A percentile compares a stretch with the other conserved stretches of the same genome.
Evolutionary conservation across 495 filamentous ascomycete genomes (phyloP).

Genomic region (Lasiosphaeris hirsuta): DNA sequence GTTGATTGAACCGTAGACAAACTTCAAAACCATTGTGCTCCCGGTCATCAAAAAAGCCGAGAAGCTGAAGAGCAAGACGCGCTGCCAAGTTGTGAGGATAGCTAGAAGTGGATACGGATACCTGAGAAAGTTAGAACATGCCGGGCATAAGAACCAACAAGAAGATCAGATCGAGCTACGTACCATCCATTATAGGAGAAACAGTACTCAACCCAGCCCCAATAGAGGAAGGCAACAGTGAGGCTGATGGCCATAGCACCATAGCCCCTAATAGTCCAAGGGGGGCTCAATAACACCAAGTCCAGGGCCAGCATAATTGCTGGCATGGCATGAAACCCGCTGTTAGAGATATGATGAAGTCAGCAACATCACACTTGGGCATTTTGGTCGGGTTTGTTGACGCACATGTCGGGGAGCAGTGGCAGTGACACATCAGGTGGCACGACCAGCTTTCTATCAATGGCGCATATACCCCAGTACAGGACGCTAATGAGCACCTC

Average conservation of each 20-base stretch:
- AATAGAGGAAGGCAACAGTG: slow-evolving; percentile 70
- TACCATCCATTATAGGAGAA: slow-evolving; percentile 71
- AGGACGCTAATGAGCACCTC: slow-evolving; percentile 80
- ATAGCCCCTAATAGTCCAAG: slow-evolving; percentile 66
- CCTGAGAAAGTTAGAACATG: slow-evolving; percentile 33
- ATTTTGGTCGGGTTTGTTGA: background rate
- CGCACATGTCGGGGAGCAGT: slow-evolving; percentile 55
- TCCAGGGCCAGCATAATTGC: slow-evolving; percentile 68
- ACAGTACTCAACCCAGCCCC: slow-evolving; percentile 85
- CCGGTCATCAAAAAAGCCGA: slow-evolving; percentile 69
- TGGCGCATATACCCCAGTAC: slow-evolving; percentile 73
- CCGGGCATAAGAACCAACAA: background rate
- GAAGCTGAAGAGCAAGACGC: slow-evolving; percentile 63
- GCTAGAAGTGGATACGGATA: slow-evolving; percentile 88
- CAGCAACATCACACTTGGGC: background rate
- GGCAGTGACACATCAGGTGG: slow-evolving; percentile 45
- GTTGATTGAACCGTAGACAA: slow-evolving; percentile 67
- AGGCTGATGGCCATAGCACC: slow-evolving; percentile 61
- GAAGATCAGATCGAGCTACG: slow-evolving; percentile 20
- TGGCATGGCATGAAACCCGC: slow-evolving; percentile 74
- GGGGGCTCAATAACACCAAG: slow-evolving; percentile 72
- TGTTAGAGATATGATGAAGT: slow-evolving; percentile 2
- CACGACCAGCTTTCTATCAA: slow-evolving; percentile 56
- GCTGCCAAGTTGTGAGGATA: slow-evolving; percentile 55
- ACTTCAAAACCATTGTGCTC: slow-evolving; percentile 64